A percentile compares a stretch with the other conserved stretches of the same genome.
phyloP scores from a whole-genome alignment of 2,329 filamentous ascomycete species.

The Colletotrichum sp. region DNA sequence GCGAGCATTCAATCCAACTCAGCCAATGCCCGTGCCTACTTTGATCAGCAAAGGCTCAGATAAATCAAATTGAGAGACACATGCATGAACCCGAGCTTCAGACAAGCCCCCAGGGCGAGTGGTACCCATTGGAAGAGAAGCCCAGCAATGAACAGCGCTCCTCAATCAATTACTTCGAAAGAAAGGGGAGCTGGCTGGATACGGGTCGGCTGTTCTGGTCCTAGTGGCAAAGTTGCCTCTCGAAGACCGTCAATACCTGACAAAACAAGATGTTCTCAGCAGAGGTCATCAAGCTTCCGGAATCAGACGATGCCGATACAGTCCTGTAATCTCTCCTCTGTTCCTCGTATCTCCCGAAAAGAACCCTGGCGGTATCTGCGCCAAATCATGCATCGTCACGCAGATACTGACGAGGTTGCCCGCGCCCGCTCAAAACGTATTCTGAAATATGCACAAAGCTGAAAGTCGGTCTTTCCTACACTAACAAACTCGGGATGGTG shows the following conservation, averaged over 20 bases:
- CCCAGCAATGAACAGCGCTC: background rate
- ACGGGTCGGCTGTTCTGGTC: background rate
- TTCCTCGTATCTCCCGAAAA: background rate
- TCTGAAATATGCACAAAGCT: background rate
- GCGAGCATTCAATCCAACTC: background rate
- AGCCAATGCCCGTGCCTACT: background rate
- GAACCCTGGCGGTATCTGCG: background rate
- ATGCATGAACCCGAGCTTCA: background rate
- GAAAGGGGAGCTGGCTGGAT: background rate
- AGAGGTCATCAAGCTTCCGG: background rate
- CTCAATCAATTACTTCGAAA: background rate
- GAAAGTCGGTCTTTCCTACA: background rate
- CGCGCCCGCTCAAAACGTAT: background rate
- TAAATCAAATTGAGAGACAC: background rate
- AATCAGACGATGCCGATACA: background rate
- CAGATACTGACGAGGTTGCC: background rate
- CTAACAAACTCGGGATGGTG: background rate
- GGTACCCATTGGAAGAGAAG: background rate
- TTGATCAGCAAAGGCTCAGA: background rate
- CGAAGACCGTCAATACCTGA: background rate
- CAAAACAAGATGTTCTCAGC: background rate
- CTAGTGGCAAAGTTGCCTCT: background rate
- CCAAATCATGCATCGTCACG: background rate
- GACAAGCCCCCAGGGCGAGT: background rate
- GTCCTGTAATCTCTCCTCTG: background rate